Percentiles rank a stretch among this genome's conserved stretches.
phyloP scores from a whole-genome alignment of 257 asterid species.

The Petrea volubilis region DNA sequence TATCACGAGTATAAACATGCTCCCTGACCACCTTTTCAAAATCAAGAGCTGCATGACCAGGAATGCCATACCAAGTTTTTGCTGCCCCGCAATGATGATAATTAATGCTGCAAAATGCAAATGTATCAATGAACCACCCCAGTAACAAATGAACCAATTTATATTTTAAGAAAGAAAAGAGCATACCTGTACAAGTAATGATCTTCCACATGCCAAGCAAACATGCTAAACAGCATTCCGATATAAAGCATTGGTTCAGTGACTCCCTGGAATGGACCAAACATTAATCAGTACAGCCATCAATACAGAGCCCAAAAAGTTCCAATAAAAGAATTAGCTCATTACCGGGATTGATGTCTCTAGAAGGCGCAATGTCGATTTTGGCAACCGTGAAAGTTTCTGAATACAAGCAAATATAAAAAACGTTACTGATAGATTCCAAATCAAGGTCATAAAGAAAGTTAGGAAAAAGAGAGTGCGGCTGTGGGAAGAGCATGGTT shows the following conservation, averaged over 20 bases:
- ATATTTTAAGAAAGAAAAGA: background rate
- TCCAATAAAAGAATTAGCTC: constrained; percentile 11
- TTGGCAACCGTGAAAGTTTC: constrained; percentile 87
- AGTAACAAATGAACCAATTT: background rate
- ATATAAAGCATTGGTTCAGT: constrained; percentile 99
- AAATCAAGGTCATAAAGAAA: background rate
- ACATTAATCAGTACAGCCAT: constrained; percentile 18
- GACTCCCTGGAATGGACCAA: constrained; percentile 72
- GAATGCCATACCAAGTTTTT: constrained; percentile 97
- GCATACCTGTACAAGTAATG: constrained; percentile 89
- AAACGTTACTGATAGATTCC: constrained; percentile 19
- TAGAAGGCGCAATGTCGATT: constrained; percentile 84
- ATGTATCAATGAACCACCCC: constrained; percentile 18
- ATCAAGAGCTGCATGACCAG: constrained; percentile 88
- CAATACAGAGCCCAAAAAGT: background rate
- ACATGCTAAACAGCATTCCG: constrained; percentile 98
- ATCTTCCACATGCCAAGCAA: constrained; percentile 99
- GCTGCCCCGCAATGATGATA: constrained; percentile 99
- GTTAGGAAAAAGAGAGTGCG: background rate
- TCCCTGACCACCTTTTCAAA: constrained; percentile 83
- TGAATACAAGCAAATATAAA: constrained; percentile 38
- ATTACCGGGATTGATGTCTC: constrained; percentile 87
- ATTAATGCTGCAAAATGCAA: constrained; percentile 65
- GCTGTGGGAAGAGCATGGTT: background rate
- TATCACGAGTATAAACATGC: constrained; percentile 73